Evolutionary conservation across 257 asterid species (phyloP).

Genomic region (Euphrasia confusa): DNA sequence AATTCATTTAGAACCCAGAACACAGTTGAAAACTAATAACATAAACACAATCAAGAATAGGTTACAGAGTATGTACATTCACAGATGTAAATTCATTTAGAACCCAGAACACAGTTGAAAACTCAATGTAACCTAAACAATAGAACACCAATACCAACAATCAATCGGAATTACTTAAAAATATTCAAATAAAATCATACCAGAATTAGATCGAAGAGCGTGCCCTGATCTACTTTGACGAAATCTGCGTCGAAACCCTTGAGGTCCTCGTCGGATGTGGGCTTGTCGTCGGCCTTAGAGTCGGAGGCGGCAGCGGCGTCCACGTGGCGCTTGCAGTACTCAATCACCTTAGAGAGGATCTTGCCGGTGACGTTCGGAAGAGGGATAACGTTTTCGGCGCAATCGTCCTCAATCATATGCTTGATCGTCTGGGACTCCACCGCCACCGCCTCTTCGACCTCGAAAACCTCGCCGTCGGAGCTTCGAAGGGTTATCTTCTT

Average conservation of each 20-base stretch:
- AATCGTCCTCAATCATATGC: constrained; percentile 62
- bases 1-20: neutral
- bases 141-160: neutral
- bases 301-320: constrained; percentile 35
- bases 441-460: constrained; percentile 44
- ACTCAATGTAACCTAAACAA: neutral
- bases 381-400: constrained; percentile 59
- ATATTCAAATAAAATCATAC: constrained; percentile 23
- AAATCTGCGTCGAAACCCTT: constrained; percentile 50
- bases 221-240: constrained; percentile 53
- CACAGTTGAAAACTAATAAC: neutral
- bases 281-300: constrained; percentile 28
- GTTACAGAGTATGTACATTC: neutral
- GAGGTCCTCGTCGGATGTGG: constrained; percentile 44
- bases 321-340: constrained; percentile 60
- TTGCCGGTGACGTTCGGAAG: constrained; percentile 53
- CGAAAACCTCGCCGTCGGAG: constrained; percentile 52
- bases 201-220: constrained; percentile 59
- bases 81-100: neutral
- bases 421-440: constrained; percentile 50
- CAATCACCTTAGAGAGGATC: constrained; percentile 59
- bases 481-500: constrained; percentile 47
- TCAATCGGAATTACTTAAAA: constrained; percentile 1
- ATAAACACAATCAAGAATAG: neutral
- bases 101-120: neutral